Percentiles rank a stretch among this genome's conserved stretches.
Conservation (phyloP, 1,284 basidiomycete species). For the Caloboletus inedulis region DNA sequence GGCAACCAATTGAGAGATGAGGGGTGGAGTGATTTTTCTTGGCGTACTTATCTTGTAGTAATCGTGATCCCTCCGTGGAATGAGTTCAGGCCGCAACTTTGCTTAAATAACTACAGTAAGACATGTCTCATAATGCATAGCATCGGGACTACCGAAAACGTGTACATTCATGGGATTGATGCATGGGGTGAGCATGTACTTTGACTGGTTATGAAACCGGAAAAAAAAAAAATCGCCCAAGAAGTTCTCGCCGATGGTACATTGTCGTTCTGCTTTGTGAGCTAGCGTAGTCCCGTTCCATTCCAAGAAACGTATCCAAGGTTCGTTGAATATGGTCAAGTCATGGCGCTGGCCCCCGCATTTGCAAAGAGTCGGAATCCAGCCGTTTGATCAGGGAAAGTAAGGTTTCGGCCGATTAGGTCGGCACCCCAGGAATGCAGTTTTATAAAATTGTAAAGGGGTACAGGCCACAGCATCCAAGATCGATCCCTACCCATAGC, state of each 20-base stretch:
- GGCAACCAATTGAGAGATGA: slow-evolving; percentile 9
- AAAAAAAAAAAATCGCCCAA: background rate
- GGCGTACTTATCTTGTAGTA: background rate
- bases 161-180: background rate
- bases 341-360: background rate
- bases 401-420: slow-evolving; percentile 7
- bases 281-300: no score
- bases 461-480: background rate
- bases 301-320: background rate
- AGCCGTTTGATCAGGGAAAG: slow-evolving; percentile 4
- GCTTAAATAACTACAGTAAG: background rate
- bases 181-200: background rate
- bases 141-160: background rate
- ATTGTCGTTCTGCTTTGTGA: background rate
- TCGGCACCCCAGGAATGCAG: background rate
- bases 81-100: slow-evolving; percentile 2
- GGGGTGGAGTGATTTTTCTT: slow-evolving; percentile 1
- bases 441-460: background rate
- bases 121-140: background rate
- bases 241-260: background rate
- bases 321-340: background rate
- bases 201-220: background rate
- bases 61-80: slow-evolving; percentile 5
- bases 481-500: background rate
- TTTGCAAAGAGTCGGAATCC: background rate